Percentiles rank a stretch among this genome's conserved stretches.
Evolutionary conservation across 495 filamentous ascomycete genomes (phyloP).

Genomic region (Lasiosphaeria hispida): DNA sequence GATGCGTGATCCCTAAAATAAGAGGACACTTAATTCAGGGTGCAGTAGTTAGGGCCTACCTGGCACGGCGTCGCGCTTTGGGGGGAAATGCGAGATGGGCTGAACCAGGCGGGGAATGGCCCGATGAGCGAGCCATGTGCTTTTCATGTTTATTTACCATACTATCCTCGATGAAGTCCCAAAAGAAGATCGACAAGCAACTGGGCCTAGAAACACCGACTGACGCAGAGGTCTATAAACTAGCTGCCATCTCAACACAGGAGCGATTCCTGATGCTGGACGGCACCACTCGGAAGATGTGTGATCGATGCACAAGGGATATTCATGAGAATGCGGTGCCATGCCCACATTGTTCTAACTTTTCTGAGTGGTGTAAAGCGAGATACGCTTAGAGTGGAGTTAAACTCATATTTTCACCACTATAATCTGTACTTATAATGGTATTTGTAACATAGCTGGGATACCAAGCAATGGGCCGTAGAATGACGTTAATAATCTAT

Average conservation of each 20-base stretch:
- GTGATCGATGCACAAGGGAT: constrained; percentile 5
- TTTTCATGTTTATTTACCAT: constrained; percentile 6
- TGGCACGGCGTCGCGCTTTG: background rate
- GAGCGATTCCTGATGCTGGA: constrained; percentile 12
- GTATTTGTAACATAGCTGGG: too few relatives aligned
- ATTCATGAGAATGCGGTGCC: constrained; percentile 14
- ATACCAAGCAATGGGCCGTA: too few relatives aligned
- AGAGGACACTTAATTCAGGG: background rate
- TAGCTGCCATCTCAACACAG: constrained; percentile 4
- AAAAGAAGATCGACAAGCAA: too few relatives aligned
- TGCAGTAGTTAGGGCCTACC: background rate
- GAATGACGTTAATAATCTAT: too few relatives aligned
- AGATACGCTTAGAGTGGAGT: too few relatives aligned
- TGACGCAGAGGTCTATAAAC: background rate
- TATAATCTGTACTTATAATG: too few relatives aligned
- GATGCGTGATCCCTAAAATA: constrained; percentile 3
- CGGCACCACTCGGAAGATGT: constrained; percentile 8
- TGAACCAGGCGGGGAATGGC: background rate
- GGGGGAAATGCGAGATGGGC: background rate
- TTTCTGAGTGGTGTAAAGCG: constrained; percentile 12
- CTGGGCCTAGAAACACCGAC: background rate
- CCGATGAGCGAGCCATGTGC: constrained; percentile 8
- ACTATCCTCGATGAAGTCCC: too few relatives aligned
- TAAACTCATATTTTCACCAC: too few relatives aligned
- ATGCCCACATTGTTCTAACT: constrained; percentile 11